Percentiles rank a stretch among this genome's conserved stretches.
Conservation (phyloP, 176 grass and related monocot genomes). For the Carex cristatella region DNA sequence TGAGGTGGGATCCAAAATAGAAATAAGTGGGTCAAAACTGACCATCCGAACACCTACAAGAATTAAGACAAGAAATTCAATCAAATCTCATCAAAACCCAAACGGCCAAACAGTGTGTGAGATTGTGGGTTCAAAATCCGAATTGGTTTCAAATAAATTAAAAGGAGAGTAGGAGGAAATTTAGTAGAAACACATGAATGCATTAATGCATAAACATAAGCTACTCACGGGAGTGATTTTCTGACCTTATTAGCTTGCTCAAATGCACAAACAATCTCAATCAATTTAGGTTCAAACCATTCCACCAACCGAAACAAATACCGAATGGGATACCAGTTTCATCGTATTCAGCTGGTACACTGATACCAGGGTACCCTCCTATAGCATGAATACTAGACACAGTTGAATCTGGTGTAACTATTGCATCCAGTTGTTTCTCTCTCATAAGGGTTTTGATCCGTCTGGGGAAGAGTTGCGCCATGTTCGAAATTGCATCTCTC, state of each 20-base stretch:
- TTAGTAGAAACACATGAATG: no score
- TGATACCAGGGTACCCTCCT: conserved; percentile 51
- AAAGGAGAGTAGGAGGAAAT: no score
- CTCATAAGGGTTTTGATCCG: conserved; percentile 40
- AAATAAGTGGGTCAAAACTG: no score
- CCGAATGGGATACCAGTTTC: conserved; percentile 38
- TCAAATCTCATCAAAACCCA: no score
- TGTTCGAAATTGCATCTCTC: conserved; percentile 22
- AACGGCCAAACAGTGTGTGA: no score
- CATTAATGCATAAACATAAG: no score
- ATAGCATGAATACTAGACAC: conserved; percentile 21
- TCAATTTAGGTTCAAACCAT: conserved; percentile 51
- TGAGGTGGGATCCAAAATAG: no score
- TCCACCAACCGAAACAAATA: conserved; percentile 47
- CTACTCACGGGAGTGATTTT: not conserved
- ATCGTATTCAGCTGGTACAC: conserved; percentile 43
- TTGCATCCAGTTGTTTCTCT: conserved; percentile 35
- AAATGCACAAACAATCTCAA: conserved; percentile 52
- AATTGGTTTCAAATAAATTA: no score
- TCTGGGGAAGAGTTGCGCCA: conserved; percentile 30
- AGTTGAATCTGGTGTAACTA: conserved; percentile 14
- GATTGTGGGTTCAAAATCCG: no score
- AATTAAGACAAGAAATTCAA: no score
- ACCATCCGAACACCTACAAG: no score
- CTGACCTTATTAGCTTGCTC: conserved; percentile 50